Percentiles rank a stretch among this genome's conserved stretches.
phyloP scores from a whole-genome alignment of 202 grass and related monocot genomes.

The Hordeum pubiflorum region DNA sequence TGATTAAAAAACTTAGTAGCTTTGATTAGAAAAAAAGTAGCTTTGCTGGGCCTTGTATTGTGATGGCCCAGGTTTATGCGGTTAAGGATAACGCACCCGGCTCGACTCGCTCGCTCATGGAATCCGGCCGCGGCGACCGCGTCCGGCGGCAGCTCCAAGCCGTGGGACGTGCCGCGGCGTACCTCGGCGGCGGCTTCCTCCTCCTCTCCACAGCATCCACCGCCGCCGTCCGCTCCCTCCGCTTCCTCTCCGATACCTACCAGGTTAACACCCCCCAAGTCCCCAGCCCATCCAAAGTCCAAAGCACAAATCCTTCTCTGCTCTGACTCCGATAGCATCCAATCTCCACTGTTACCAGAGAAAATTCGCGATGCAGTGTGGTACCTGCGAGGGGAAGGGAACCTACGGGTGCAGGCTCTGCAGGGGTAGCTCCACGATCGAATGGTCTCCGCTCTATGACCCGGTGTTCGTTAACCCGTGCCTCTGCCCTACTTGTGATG shows the following conservation, averaged over 20 bases:
- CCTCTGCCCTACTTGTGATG: conserved; percentile 88
- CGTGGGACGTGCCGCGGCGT: conserved; percentile 38
- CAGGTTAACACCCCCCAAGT: conserved; percentile 26
- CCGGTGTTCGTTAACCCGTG: conserved; percentile 83
- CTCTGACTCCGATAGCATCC: neutral
- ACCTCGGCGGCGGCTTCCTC: conserved; percentile 54
- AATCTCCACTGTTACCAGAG: conserved; percentile 34
- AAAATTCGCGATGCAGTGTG: conserved; percentile 57
- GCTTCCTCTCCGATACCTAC: conserved; percentile 58
- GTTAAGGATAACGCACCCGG: neutral
- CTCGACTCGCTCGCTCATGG: conserved; percentile 11
- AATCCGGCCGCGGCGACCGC: conserved; percentile 19
- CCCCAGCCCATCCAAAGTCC: neutral
- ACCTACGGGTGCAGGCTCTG: conserved; percentile 81
- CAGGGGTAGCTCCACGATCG: conserved; percentile 53
- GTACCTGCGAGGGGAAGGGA: conserved; percentile 72
- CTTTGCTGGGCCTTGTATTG: too few relatives aligned
- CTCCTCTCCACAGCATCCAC: conserved; percentile 48
- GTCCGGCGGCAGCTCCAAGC: conserved; percentile 39
- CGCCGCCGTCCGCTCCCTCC: conserved; percentile 53
- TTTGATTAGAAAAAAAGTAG: too few relatives aligned
- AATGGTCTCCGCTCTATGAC: conserved; percentile 85
- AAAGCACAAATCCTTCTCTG: neutral
- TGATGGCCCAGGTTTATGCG: too few relatives aligned
- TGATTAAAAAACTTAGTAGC: too few relatives aligned